Evolutionary conservation across 2,329 filamentous ascomycete species (phyloP).

Genomic region (Neoarthrinium moseri): DNA sequence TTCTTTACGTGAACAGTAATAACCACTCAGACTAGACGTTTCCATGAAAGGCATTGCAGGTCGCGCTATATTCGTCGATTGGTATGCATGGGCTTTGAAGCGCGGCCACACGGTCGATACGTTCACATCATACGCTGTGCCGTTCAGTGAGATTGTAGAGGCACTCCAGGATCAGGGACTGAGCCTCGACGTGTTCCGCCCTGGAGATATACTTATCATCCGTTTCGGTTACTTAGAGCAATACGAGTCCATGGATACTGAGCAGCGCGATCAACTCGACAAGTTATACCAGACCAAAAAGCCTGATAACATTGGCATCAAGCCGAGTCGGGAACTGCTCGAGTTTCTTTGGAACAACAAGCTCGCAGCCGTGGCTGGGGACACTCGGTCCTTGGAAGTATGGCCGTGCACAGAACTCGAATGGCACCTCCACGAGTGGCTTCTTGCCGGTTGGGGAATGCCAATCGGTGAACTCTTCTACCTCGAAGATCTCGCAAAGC

Average conservation of each 20-base stretch:
- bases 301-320: slow-evolving; percentile 31
- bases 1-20: neutral
- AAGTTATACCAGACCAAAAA: slow-evolving; percentile 14
- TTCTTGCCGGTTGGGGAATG: slow-evolving; percentile 19
- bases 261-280: slow-evolving; percentile 14
- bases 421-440: slow-evolving; percentile 19
- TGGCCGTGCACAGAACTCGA: slow-evolving; percentile 25
- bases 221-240: slow-evolving; percentile 19
- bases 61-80: slow-evolving; percentile 4
- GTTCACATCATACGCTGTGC: slow-evolving; percentile 15
- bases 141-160: too few species aligned
- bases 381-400: slow-evolving; percentile 39
- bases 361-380: slow-evolving; percentile 40
- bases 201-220: too few species aligned
- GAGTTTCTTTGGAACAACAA: slow-evolving; percentile 40
- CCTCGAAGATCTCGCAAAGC: slow-evolving; percentile 13
- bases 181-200: too few species aligned
- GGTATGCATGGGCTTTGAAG: slow-evolving; percentile 1
- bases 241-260: slow-evolving; percentile 15
- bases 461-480: slow-evolving; percentile 20
- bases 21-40: neutral
- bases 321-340: slow-evolving; percentile 31
- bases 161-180: too few species aligned
- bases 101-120: slow-evolving; percentile 14
- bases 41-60: slow-evolving; percentile 1